Percentiles rank a stretch among this genome's conserved stretches.
Evolutionary conservation across 1,284 basidiomycete species (phyloP).

Genomic region (Ceratobasidium sp.): DNA sequence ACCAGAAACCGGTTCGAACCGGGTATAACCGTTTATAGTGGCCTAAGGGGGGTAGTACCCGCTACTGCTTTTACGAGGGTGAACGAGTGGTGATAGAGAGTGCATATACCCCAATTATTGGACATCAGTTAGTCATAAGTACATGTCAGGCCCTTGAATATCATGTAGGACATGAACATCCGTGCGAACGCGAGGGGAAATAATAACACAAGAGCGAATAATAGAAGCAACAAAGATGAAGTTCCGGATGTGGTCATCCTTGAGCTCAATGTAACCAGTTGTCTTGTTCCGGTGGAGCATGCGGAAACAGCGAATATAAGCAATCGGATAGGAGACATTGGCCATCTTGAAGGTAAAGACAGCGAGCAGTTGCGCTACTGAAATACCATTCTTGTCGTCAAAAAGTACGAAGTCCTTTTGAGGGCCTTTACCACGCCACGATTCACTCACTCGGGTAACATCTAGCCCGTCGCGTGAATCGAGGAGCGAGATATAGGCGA

Average conservation of each 20-base stretch:
- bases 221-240: constrained; percentile 7
- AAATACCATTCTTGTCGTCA: neutral
- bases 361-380: neutral
- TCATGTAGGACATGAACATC: neutral
- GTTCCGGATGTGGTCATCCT: neutral
- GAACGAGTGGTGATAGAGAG: neutral
- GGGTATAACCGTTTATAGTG: neutral
- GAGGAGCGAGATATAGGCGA: neutral
- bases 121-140: neutral
- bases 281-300: neutral
- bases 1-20: neutral
- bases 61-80: neutral
- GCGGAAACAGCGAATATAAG: neutral
- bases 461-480: no score
- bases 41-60: no score
- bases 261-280: constrained; percentile 2
- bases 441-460: no score
- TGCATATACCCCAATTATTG: neutral
- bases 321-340: neutral
- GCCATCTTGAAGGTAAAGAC: neutral
- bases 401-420: neutral
- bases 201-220: constrained; percentile 9
- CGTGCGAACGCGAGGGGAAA: neutral
- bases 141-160: constrained; percentile 16
- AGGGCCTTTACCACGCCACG: neutral